Conservation (phyloP, 345 rosid species). For the Eutrema yunnanense region DNA sequence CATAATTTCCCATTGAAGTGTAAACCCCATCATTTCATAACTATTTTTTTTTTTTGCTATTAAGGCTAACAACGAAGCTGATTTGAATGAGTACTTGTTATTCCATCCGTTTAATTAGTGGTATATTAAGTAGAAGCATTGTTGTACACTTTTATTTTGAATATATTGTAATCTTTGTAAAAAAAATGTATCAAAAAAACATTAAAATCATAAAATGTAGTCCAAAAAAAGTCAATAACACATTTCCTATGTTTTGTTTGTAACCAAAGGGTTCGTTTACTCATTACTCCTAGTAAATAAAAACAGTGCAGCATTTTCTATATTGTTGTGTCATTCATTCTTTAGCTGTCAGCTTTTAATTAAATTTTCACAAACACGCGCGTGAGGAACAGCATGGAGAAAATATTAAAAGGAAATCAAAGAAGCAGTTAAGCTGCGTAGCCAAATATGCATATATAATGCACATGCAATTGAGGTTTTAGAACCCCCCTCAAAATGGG, state of each 20-base stretch:
- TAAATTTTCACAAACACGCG: neutral
- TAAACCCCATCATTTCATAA: neutral
- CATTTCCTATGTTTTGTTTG: neutral
- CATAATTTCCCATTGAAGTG: neutral
- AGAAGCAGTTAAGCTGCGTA: neutral
- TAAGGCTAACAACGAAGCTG: neutral
- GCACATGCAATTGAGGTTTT: constrained; percentile 10
- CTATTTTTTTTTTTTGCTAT: neutral
- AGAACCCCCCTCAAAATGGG: constrained; percentile 3
- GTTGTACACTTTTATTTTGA: neutral
- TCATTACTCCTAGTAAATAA: neutral
- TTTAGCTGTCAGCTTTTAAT: neutral
- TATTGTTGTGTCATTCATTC: neutral
- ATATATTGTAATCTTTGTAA: neutral
- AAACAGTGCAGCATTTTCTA: neutral
- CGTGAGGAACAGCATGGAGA: neutral
- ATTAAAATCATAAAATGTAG: neutral
- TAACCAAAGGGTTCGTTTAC: neutral
- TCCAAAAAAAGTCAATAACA: neutral
- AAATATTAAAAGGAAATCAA: neutral
- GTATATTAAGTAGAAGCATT: neutral
- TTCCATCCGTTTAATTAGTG: neutral
- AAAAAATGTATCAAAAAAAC: too few relatives aligned
- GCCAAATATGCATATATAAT: neutral
- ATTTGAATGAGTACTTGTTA: neutral